Evolutionary conservation across 2,329 filamentous ascomycete genomes (phyloP).

Genomic region (Cladosporium cucumerinum): DNA sequence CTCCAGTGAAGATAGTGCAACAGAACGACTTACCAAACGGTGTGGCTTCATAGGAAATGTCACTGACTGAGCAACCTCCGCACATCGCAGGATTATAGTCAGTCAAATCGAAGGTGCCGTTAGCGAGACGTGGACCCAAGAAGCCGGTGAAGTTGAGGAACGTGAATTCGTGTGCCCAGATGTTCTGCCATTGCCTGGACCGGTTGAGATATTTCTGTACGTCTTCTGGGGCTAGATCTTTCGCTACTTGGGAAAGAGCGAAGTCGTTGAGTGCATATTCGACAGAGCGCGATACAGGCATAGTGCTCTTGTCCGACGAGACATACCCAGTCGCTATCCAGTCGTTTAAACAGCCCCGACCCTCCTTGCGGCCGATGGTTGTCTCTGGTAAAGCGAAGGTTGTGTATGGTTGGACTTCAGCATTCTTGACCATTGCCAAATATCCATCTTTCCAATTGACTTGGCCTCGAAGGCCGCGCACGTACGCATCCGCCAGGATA

Average conservation of each 20-base stretch:
- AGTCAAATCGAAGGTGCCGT: constrained; percentile 31
- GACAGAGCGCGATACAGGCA: constrained; percentile 41
- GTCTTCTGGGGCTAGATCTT: constrained; percentile 40
- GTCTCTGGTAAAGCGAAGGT: constrained; percentile 29
- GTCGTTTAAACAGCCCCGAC: constrained; percentile 42
- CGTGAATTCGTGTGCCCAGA: constrained; percentile 38
- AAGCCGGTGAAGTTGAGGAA: constrained; percentile 36
- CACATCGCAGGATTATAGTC: constrained; percentile 43
- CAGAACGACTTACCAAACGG: constrained; percentile 29
- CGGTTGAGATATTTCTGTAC: constrained; percentile 39
- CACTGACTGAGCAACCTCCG: constrained; percentile 41
- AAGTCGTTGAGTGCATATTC: constrained; percentile 46
- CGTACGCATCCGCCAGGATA: constrained; percentile 35
- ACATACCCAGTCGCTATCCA: constrained; percentile 44
- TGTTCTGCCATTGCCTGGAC: constrained; percentile 42
- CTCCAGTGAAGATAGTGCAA: neutral
- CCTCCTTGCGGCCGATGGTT: constrained; percentile 38
- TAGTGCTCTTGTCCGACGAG: constrained; percentile 35
- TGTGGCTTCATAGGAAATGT: constrained; percentile 43
- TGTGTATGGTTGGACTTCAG: constrained; percentile 33
- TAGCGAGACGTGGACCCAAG: constrained; percentile 28
- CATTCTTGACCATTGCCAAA: constrained; percentile 35
- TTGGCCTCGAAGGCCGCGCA: constrained; percentile 30
- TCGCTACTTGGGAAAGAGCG: constrained; percentile 41
- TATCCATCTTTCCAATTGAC: constrained; percentile 37